Base-by-base conservation (phyloP, 2,329 filamentous ascomycete genomes). In the Exophiala xenobiotica region DNA sequence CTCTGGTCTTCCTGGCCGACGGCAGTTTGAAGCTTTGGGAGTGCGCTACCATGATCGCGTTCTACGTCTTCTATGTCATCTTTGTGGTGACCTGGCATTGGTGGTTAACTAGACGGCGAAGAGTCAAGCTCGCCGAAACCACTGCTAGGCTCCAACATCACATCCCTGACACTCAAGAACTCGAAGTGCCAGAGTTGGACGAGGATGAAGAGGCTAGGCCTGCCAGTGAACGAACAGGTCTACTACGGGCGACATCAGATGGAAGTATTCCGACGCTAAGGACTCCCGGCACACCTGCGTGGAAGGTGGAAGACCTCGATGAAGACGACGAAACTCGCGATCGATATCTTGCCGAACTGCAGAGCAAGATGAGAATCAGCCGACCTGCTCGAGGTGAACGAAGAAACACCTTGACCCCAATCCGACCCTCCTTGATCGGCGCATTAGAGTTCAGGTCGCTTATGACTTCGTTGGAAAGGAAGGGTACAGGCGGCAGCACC, bases 41-140 rank as follows among this genome's bases (percentile, higher is more conserved):
- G 69, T 96, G 91, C 60, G 80, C 80, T 54, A 75, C 79, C 52
- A 99, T 99, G 93, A 90, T 99, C 50, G 85, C 75, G 11, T 95
- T 95, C 66, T 99, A 99, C 68, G 61, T 85, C 38, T 87, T 96
- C 63, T 99, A 99, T 65, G 93, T 99, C 40, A 66, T 83, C 9
- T 84, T 90, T 51, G 93, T 99, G 8, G 88, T 97, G 12, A 78
- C 78, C 4, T 97, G 91, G 90, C 93, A 99, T 70, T 96, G 91
- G 87, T 87, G 86, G 71, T 75, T 86, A 12, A 82, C 81, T 29
- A 78, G 83, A 58, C 78, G 81, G 58, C 84, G 77, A 69, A 76
- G 76, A 35, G 76, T 76, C 51, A 78, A 81, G 49, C 79, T 84
- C 43, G 80, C 84, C 61, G 86, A 90, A 63, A 80, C 83, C 18